A percentile compares a stretch with the other conserved stretches of the same genome.
Conservation (phyloP, 306 rosid genomes). For the Cotoneaster glaucophyllus region DNA sequence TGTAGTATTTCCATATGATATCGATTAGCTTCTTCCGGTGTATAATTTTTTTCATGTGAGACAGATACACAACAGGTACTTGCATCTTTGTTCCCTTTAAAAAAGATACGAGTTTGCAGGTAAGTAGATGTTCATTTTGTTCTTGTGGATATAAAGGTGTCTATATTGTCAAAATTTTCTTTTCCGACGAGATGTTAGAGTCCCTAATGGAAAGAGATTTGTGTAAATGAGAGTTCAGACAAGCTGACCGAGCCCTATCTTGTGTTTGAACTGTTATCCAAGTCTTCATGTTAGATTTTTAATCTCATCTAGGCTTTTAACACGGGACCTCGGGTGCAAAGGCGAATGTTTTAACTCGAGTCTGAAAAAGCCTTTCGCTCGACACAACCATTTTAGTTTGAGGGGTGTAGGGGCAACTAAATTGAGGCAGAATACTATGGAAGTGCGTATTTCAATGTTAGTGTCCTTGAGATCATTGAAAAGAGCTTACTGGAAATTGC, state of each 20-base stretch:
- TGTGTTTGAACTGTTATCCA: background rate
- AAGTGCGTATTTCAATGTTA: too few species aligned
- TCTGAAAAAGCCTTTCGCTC: too few species aligned
- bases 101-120: background rate
- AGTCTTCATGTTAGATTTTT: background rate
- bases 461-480: too few species aligned
- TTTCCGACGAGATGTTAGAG: background rate
- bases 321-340: too few species aligned
- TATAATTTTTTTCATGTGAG: conserved; percentile 23
- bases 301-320: too few species aligned
- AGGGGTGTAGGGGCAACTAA: too few species aligned
- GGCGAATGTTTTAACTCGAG: too few species aligned
- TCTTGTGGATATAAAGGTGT: background rate
- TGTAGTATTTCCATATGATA: conserved; percentile 58
- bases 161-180: background rate
- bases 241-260: background rate
- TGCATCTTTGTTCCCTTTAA: conserved; percentile 10
- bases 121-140: conserved; percentile 6
- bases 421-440: too few species aligned
- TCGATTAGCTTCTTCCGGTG: conserved; percentile 26
- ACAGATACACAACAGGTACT: conserved; percentile 10
- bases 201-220: background rate
- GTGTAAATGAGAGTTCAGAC: background rate
- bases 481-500: too few species aligned
- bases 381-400: too few species aligned